These are phyloP conservation scores for Purpureocillium takamizusanense DNA, from an alignment of 2,329 filamentous ascomycete species.

Conservation along the genomic window DNA sequence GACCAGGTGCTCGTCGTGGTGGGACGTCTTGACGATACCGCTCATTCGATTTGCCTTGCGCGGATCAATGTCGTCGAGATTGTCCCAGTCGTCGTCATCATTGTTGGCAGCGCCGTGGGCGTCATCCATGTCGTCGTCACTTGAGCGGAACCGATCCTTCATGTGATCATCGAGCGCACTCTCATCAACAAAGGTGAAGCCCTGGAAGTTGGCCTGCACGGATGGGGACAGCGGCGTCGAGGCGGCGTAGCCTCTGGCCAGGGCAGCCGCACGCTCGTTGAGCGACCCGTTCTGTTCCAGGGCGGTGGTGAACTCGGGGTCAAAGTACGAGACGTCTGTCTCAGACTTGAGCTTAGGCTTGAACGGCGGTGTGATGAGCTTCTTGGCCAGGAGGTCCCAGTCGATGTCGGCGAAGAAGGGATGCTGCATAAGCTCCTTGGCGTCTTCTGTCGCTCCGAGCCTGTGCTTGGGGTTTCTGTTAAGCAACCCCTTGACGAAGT, in stretches of 20 bases:
- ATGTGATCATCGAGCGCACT: slow-evolving; percentile 87
- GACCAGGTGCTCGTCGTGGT: slow-evolving; percentile 56
- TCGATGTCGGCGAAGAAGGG: slow-evolving; percentile 92
- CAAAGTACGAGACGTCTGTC: slow-evolving; percentile 95
- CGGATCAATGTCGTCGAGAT: slow-evolving; percentile 44
- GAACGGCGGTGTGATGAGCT: slow-evolving; percentile 91
- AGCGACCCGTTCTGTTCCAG: slow-evolving; percentile 78
- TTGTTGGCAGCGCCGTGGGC: slow-evolving; percentile 23
- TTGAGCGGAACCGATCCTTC: slow-evolving; percentile 37
- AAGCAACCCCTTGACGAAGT: slow-evolving; percentile 94
- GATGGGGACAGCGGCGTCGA: slow-evolving; percentile 90
- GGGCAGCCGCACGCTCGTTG: slow-evolving; percentile 79
- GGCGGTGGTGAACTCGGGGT: slow-evolving; percentile 95
- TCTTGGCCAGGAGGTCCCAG: slow-evolving; percentile 81
- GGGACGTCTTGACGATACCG: slow-evolving; percentile 48
- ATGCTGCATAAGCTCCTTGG: slow-evolving; percentile 87
- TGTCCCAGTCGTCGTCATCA: slow-evolving; percentile 49
- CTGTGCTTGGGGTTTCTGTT: slow-evolving; percentile 96
- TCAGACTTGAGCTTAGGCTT: slow-evolving; percentile 96
- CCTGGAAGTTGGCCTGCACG: slow-evolving; percentile 96
- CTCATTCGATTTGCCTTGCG: slow-evolving; percentile 52
- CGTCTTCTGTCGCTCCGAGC: slow-evolving; percentile 82
- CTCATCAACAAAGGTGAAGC: slow-evolving; percentile 98
- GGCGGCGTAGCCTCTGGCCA: slow-evolving; percentile 77
- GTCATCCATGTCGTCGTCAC: slow-evolving; percentile 55